Conservation (phyloP, 2,329 filamentous ascomycete species). For the Monilinia fructicola region DNA sequence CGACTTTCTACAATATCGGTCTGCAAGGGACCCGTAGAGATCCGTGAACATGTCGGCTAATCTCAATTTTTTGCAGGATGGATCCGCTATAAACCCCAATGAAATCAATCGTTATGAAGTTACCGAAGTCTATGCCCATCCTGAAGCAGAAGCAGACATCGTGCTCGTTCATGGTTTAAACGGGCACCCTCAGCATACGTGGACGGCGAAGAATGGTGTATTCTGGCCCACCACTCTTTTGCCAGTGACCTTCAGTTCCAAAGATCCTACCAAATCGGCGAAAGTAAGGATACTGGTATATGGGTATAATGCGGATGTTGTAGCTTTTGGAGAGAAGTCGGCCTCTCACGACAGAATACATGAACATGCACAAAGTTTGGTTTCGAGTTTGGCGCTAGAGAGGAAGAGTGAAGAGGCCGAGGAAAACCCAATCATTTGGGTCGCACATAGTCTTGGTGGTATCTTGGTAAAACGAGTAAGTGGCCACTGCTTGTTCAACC, state of each 20-base stretch:
- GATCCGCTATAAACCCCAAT: conserved; percentile 47
- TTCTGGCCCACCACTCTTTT: conserved; percentile 72
- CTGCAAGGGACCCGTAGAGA: conserved; percentile 5
- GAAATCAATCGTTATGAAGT: conserved; percentile 56
- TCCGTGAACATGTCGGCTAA: conserved; percentile 7
- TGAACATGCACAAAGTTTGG: conserved; percentile 69
- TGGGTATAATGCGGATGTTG: conserved; percentile 69
- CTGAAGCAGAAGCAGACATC: conserved; percentile 61
- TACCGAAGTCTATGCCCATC: conserved; percentile 59
- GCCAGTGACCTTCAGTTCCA: conserved; percentile 53
- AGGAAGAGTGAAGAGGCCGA: conserved; percentile 57
- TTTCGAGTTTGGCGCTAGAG: conserved; percentile 61
- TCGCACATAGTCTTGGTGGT: conserved; percentile 72
- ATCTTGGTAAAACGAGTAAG: conserved; percentile 63
- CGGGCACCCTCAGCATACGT: conserved; percentile 64
- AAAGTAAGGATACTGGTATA: conserved; percentile 68
- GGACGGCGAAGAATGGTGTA: conserved; percentile 53
- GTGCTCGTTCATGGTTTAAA: conserved; percentile 71
- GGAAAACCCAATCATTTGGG: conserved; percentile 70
- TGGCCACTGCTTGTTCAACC: not conserved
- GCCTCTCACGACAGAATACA: conserved; percentile 60
- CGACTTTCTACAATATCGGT: conserved; percentile 1
- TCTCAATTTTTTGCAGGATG: conserved; percentile 41
- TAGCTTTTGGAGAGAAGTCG: conserved; percentile 49
- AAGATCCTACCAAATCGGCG: conserved; percentile 40